Conservation (phyloP, 306 rosid species). For the Myrica gale region DNA sequence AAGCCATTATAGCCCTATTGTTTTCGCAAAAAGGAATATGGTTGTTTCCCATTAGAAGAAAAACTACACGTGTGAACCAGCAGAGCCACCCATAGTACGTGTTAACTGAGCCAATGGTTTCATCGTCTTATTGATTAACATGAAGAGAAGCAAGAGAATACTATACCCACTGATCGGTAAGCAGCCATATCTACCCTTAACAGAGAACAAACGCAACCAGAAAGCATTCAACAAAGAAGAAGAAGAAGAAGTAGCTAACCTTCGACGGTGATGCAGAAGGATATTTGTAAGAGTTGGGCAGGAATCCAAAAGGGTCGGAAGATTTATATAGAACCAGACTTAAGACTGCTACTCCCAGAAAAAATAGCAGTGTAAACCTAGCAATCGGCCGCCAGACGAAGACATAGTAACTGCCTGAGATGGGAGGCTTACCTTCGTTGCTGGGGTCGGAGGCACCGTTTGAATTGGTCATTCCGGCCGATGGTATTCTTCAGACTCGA, state of each 20-base stretch:
- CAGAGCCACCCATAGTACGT: too few species aligned
- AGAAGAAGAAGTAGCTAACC: conserved; percentile 10
- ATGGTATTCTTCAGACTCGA: too few species aligned
- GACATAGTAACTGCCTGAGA: conserved; percentile 19
- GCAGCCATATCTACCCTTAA: too few species aligned
- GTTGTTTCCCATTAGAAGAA: too few species aligned
- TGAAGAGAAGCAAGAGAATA: too few species aligned
- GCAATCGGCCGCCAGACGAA: conserved; percentile 17
- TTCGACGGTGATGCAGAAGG: conserved; percentile 15
- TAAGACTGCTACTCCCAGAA: conserved; percentile 36
- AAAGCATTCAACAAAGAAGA: not conserved
- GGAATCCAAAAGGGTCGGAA: conserved; percentile 38
- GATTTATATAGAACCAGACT: conserved; percentile 32
- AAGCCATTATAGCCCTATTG: too few species aligned
- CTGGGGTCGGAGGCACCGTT: not conserved
- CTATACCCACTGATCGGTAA: too few species aligned
- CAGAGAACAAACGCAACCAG: not conserved
- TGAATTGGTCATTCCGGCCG: conserved; percentile 31
- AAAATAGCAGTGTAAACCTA: conserved; percentile 1
- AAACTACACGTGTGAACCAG: too few species aligned
- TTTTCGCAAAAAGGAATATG: too few species aligned
- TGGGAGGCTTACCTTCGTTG: conserved; percentile 10
- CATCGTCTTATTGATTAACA: too few species aligned
- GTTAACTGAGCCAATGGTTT: too few species aligned
- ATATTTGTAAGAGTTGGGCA: conserved; percentile 25